phyloP scores from a whole-genome alignment of 2,329 filamentous ascomycete species.

The Arthroderma sp. region DNA sequence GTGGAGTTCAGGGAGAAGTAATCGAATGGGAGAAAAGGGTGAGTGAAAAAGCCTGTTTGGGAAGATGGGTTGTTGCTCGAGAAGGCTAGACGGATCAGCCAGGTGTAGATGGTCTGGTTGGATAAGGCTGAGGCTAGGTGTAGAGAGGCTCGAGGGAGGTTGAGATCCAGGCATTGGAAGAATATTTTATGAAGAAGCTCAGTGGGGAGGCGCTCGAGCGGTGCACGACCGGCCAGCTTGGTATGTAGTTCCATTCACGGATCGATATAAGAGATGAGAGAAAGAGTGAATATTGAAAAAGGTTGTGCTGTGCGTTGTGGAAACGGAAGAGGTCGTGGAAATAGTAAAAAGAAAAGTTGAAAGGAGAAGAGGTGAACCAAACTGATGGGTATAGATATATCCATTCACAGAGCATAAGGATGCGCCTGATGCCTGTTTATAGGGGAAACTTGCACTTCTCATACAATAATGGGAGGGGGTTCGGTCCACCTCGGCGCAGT shows the following conservation, averaged over 20 bases:
- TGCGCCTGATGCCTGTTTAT: too few species aligned
- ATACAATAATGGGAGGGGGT: too few species aligned
- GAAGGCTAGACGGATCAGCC: slow-evolving; percentile 31
- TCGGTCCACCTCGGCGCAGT: too few species aligned
- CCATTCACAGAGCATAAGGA: too few species aligned
- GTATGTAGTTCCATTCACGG: background rate
- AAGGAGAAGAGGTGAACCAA: too few species aligned
- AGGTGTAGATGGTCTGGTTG: slow-evolving; percentile 28
- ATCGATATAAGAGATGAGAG: too few species aligned
- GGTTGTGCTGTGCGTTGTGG: too few species aligned
- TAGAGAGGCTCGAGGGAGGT: slow-evolving; percentile 32
- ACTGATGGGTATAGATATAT: too few species aligned
- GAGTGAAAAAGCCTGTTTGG: slow-evolving; percentile 17
- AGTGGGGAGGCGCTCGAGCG: slow-evolving; percentile 10
- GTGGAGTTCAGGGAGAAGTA: slow-evolving; percentile 19
- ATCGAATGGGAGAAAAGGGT: slow-evolving; percentile 27
- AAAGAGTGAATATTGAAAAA: too few species aligned
- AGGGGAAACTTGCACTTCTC: too few species aligned
- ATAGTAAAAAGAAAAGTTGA: too few species aligned
- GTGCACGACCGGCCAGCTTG: background rate
- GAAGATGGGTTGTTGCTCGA: slow-evolving; percentile 24
- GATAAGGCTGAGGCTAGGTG: slow-evolving; percentile 29
- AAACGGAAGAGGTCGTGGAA: too few species aligned
- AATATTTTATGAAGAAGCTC: slow-evolving; percentile 36
- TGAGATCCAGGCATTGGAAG: slow-evolving; percentile 35